A percentile compares a stretch with the other conserved stretches of the same genome.
phyloP scores from a whole-genome alignment of 169 alveolate genomes.

The Plasmodium chabaudi region DNA sequence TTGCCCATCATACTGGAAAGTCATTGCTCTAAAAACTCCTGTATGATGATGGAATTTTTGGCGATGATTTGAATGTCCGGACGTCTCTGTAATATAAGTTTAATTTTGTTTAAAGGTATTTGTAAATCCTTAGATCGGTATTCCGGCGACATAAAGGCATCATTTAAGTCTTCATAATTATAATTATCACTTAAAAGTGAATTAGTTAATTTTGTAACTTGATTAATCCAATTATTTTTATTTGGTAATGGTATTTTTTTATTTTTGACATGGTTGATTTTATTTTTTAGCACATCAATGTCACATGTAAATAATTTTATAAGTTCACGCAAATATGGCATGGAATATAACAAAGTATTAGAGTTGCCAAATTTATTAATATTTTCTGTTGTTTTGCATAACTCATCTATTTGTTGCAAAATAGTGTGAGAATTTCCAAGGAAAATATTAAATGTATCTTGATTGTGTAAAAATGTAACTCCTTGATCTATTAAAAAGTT shows the following conservation, averaged over 20 bases:
- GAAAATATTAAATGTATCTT: constrained; percentile 28
- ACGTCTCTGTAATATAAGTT: constrained; percentile 26
- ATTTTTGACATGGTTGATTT: constrained; percentile 45
- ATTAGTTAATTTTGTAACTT: constrained; percentile 50
- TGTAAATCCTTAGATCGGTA: constrained; percentile 1
- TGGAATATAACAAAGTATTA: background rate
- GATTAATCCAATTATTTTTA: constrained; percentile 60
- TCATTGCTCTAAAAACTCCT: constrained; percentile 28
- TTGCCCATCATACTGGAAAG: no score
- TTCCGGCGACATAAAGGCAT: background rate
- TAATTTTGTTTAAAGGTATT: constrained; percentile 39
- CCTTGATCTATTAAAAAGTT: constrained; percentile 33
- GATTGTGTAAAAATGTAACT: constrained; percentile 48
- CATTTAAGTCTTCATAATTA: constrained; percentile 16
- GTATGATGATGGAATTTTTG: constrained; percentile 47
- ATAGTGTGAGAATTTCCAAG: constrained; percentile 18
- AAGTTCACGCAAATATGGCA: constrained; percentile 48
- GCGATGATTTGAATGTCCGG: constrained; percentile 42
- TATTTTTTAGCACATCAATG: constrained; percentile 39
- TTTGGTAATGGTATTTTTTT: constrained; percentile 16
- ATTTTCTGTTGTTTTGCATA: background rate
- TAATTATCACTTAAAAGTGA: constrained; percentile 33
- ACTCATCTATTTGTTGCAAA: constrained; percentile 29
- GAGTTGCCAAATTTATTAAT: background rate
- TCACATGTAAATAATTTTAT: constrained; percentile 48